Evolutionary conservation across 768 basidiomycete species (phyloP), one percentile per base, ranked within the genome.

Genomic region (Trametes cubensis): DNA sequence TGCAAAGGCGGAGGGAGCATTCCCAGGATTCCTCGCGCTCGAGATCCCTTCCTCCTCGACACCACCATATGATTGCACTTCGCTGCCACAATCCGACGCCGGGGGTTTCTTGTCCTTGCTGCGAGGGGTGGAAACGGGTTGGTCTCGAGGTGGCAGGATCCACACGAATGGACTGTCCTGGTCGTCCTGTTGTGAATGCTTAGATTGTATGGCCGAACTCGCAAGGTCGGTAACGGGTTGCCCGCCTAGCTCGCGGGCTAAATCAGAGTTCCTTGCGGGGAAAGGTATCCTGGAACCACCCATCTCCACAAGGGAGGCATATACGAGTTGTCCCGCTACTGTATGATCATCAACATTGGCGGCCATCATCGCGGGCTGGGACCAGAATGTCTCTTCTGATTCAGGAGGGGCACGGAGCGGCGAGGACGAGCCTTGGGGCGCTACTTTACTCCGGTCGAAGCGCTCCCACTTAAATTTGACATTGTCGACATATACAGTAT

Each of bases 391-490:
- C 23, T 63, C 66, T 18, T 63, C 66, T 4, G 48, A 55, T 23
- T 44, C 42, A 25, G 17, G 13, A 18, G 41, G 45, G 6, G 13
- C 28, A 30, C 7, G 38, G 18, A 11, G 15, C 11, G 39, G 44
- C 1, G 61, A 39, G 21, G 58, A 61, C 20, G 61, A 45, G 1
- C 23, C 15, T 15, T 52, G 46, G 4, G 23, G 25, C 4, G 41
- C 18, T 6, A 50, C 20, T 0, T 50, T 15, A 15, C 61, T 25
- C 5, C 64, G 64, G 18, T 77, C 69, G 65, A 87, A 88, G 10
- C 81, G 80, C 48, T 74, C 71, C 86, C 87, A 88, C 54, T 69
- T 77, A 65, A 88, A 88, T 66, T 83, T 82, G 10, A 87, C 72
- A 4, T 68, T 67, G 6, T 74, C 70, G 47, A 73, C 68, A 63